Evolutionary conservation across 805 yeast species (phyloP).

Genomic region (Wickerhamiella lipophila): DNA sequence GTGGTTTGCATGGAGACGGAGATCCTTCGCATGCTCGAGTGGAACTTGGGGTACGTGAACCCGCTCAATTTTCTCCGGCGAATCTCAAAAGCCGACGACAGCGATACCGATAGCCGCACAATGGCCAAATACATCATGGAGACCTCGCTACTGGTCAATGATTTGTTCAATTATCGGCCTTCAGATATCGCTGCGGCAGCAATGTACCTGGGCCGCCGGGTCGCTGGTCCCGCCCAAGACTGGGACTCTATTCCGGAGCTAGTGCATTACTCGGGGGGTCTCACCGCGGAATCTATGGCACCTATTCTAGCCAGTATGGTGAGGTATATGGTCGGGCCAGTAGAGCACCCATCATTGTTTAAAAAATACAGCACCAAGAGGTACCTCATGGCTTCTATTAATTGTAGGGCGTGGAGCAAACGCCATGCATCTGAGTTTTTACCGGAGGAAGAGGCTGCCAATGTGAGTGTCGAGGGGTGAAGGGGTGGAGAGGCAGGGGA

Average conservation of each 20-base stretch:
- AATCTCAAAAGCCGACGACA: slow-evolving; percentile 81
- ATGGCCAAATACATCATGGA: slow-evolving; percentile 77
- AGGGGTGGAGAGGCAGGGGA: too few species aligned
- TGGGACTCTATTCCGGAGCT: slow-evolving; percentile 68
- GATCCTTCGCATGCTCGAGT: slow-evolving; percentile 56
- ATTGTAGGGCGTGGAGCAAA: slow-evolving; percentile 29
- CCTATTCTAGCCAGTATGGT: slow-evolving; percentile 63
- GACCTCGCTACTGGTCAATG: slow-evolving; percentile 60
- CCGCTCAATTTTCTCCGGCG: slow-evolving; percentile 84
- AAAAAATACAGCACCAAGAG: slow-evolving; percentile 83
- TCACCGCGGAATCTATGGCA: slow-evolving; percentile 55
- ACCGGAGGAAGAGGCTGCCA: background rate
- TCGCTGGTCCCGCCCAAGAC: slow-evolving; percentile 43
- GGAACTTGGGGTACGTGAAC: slow-evolving; percentile 71
- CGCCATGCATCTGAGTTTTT: slow-evolving; percentile 7
- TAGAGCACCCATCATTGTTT: slow-evolving; percentile 83
- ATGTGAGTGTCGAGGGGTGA: background rate
- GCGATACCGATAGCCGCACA: slow-evolving; percentile 71
- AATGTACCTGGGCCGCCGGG: slow-evolving; percentile 67
- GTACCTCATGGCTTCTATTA: slow-evolving; percentile 50
- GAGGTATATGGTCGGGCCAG: slow-evolving; percentile 57
- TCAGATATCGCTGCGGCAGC: slow-evolving; percentile 78
- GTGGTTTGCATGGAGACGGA: slow-evolving; percentile 77
- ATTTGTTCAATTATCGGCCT: slow-evolving; percentile 60
- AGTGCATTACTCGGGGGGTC: slow-evolving; percentile 86